These are phyloP conservation scores for Metschnikowia lunata DNA, from an alignment of 805 yeast species.

Conservation along the genomic window DNA sequence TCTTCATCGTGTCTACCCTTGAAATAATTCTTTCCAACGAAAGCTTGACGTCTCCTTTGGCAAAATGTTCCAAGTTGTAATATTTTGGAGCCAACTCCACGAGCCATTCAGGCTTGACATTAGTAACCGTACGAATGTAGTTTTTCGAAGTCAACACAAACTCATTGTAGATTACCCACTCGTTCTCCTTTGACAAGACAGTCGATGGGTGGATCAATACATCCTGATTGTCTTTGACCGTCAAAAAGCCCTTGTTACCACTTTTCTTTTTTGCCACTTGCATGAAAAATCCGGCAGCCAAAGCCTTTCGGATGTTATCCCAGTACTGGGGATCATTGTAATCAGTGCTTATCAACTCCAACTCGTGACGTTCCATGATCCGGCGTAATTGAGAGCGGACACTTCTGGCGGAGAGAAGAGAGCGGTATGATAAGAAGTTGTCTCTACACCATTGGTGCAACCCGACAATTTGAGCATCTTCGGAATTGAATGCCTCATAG, in stretches of 20 bases:
- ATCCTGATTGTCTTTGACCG: slow-evolving; percentile 94
- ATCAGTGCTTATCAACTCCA: slow-evolving; percentile 67
- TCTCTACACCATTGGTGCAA: slow-evolving; percentile 86
- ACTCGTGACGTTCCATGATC: slow-evolving; percentile 75
- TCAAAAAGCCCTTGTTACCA: slow-evolving; percentile 73
- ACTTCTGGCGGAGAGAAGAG: slow-evolving; percentile 79
- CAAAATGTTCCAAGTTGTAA: slow-evolving; percentile 58
- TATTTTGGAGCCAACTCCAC: slow-evolving; percentile 74
- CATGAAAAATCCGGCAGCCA: slow-evolving; percentile 94
- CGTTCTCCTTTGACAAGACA: slow-evolving; percentile 80
- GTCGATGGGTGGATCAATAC: slow-evolving; percentile 93
- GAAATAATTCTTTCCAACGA: slow-evolving; percentile 58
- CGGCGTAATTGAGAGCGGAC: slow-evolving; percentile 81
- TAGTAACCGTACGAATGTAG: slow-evolving; percentile 90
- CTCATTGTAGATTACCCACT: slow-evolving; percentile 94
- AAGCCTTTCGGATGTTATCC: slow-evolving; percentile 77
- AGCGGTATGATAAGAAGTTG: slow-evolving; percentile 77
- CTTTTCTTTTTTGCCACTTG: slow-evolving; percentile 92
- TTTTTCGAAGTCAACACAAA: slow-evolving; percentile 91
- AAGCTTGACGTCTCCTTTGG: slow-evolving; percentile 67
- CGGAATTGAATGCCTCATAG: slow-evolving; percentile 74
- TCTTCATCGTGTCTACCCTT: slow-evolving; percentile 42
- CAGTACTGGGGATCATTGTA: slow-evolving; percentile 57
- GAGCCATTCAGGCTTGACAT: slow-evolving; percentile 89
- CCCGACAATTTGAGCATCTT: slow-evolving; percentile 65